Base-by-base conservation (phyloP, 2,329 filamentous ascomycete species). In the Fulvia fulva region DNA sequence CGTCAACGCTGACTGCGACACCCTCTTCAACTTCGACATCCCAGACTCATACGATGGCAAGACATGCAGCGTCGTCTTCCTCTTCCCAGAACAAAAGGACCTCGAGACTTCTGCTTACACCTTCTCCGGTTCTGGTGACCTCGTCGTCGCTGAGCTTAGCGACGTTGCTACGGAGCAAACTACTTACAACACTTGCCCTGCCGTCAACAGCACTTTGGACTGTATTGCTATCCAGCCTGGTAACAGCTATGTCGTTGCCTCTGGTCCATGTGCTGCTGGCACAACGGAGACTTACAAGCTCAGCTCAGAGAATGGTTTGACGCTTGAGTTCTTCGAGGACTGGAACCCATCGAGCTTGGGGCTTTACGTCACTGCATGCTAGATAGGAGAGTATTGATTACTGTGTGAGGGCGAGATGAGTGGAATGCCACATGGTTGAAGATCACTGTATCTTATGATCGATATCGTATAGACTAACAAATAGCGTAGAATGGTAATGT, bases 21-120 rank as follows among this genome's bases (percentile, higher is more conserved):
- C 81, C 11, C 81, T 88, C 67, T 89, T 87, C 80, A 87, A 87
- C 76, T 89, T 89, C 73, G 84, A 87, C 67, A 82, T 89, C 44
- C 82, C 82, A 1, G 61, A 72, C 4, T 73, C 74, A 3, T 79
- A 84, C 65, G 65, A 75, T 5, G 83, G 81, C 63, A 83, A 83
- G 73, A 82, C 75, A 7, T 90, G 87, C 76, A 81, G 78, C 57
- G 76, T 89, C 5, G 75, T 86, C 58, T 89, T 89, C 81, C 77
- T 87, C 45, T 82, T 89, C 73, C 87, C 87, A 12, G 64, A 76
- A 54, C 71, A 83, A 60, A 67, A 76, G n/a, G 72, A 85, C 41
- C 81, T 87, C n/a, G 73, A 83, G 71, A 86, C 84, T 1, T 85
- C 84, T 0, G 76, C 77, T 9, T 87, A 77, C 72, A 80, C 74